Evolutionary conservation across 164 flowering plant species (phyloP), one percentile per base, ranked within the genome.

Genomic region (Nymphaea colorata): DNA sequence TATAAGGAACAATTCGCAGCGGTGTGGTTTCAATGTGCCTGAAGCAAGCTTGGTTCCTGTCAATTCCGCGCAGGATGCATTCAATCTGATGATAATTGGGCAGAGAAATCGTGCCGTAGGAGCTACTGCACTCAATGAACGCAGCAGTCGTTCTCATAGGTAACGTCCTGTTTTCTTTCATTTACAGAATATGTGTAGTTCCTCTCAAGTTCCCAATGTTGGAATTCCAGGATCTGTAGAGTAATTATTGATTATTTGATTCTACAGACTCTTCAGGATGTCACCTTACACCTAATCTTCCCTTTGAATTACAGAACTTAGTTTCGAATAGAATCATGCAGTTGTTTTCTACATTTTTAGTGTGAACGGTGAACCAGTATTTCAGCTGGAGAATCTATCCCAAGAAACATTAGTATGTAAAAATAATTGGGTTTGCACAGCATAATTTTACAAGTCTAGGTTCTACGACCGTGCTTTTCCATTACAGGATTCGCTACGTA

Each of bases 111-210:
- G 98, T 69, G 91, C 94, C 44, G 91, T 93, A 7, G 90, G 97
- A 69, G 94, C 98, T 16, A 93, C 98, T 53, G 96, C 97, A 62
- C 67, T 93, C 45, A 93, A 93, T 78, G 94, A 84, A 66, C 75
- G 98, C 15, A 93, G 98, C 66, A 93, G 98, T 69, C 87, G 98
- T 67, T 93, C 98, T 67, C 98, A 93, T 61, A 89, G 97, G 98
- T 55, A 67, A 59, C 18, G 15, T 25, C 36, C 36, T 25, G 36
- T 25, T 25, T 25, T 25, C 36, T 25, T 25, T 25, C 36, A 25
- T 25, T 25, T 25, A 25, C 36, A 25, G 36, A 25, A 25, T 25
- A 25, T 25, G 36, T 25, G 36, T 25, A 25, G 36, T 25, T 25
- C 36, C 36, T 25, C 36, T 25, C 36, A 25, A 25, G 36, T 1